phyloP scores from a whole-genome alignment of 2,329 filamentous ascomycete genomes.

The Lojkania enalia region DNA sequence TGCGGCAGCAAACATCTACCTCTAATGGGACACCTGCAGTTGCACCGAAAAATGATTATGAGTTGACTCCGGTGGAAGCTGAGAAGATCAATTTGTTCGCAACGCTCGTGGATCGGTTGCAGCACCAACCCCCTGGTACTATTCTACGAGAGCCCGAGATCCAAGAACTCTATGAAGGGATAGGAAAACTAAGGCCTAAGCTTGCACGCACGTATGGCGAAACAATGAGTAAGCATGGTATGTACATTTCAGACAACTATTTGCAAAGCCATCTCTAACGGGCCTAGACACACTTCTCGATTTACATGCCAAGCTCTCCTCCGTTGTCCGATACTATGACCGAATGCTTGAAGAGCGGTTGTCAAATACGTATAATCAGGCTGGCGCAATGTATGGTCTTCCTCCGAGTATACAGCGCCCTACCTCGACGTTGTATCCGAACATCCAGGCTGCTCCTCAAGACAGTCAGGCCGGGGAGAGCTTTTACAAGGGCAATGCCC shows the following conservation, averaged over 20 bases:
- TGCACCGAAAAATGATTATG: constrained; percentile 88
- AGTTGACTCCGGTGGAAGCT: constrained; percentile 88
- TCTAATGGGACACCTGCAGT: constrained; percentile 55
- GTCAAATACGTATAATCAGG: constrained; percentile 88
- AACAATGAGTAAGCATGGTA: constrained; percentile 99
- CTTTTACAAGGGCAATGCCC: constrained; percentile 75
- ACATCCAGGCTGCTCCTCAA: constrained; percentile 51
- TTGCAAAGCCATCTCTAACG: constrained; percentile 37
- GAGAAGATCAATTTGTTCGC: constrained; percentile 98
- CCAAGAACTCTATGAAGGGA: constrained; percentile 96
- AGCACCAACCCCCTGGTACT: constrained; percentile 92
- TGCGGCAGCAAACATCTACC: constrained; percentile 75
- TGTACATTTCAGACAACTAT: constrained; percentile 36
- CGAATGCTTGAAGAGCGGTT: constrained; percentile 95
- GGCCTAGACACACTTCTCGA: constrained; percentile 82
- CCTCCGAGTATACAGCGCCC: constrained; percentile 46
- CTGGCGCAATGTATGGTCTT: constrained; percentile 52
- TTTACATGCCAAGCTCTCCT: constrained; percentile 91
- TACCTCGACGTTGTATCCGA: constrained; percentile 69
- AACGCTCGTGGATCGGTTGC: constrained; percentile 88
- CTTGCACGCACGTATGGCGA: constrained; percentile 94
- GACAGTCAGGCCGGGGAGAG: constrained; percentile 66
- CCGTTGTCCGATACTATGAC: constrained; percentile 96
- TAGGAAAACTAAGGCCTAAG: constrained; percentile 90
- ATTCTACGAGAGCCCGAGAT: constrained; percentile 97